Base-by-base conservation (phyloP, 2,329 filamentous ascomycete species). In the Cladophialophora carrionii region DNA sequence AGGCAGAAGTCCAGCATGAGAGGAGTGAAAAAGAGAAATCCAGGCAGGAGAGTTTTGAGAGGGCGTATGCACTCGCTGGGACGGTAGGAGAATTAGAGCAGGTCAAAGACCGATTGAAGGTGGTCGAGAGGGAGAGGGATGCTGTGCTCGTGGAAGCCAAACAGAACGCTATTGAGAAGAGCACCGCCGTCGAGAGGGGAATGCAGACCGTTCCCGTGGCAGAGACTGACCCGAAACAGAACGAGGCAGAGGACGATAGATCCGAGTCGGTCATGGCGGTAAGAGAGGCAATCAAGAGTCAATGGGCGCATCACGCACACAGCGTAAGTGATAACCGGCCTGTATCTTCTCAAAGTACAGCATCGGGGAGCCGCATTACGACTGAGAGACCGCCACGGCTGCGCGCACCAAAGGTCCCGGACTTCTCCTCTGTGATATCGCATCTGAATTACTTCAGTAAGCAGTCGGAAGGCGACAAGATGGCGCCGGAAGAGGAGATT, bases 1-100 rank as follows among this genome's bases (percentile, higher is more conserved):
- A 85, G 72, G 80, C 83, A 73, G 73, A 87, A 78, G 76, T 84
- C 72, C 61, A 83, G 72, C 66, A 74, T 76, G 75, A 84, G 79
- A 76, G 82, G 78, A 74, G 78, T 12, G 74, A 77, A 29, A 81
- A 80, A 68, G 78, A 81, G 32, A 76, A 77, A 54, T 78, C 79
- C 5, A 79, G 77, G 52, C 79, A 81, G 65, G 79, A 81, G 67
- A 78, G 80, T 55, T 81, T 81, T 61, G 80, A 82, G 70, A 77
- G 79, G 34, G 79, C 78, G 7, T 80, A 81, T 70, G 75, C 79
- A 34, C 71, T 82, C 24, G 78, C 79, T 3, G 78, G 79, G 5
- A 72, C 81, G 10, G 78, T 77, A 10, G 79, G 80, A 63, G 80
- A 83, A 67, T 67, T 78, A 31, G 76, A 81, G 57, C 72, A 76